phyloP scores from a whole-genome alignment of 805 yeast genomes.

The Vanderwaltozyma tropicalis region DNA sequence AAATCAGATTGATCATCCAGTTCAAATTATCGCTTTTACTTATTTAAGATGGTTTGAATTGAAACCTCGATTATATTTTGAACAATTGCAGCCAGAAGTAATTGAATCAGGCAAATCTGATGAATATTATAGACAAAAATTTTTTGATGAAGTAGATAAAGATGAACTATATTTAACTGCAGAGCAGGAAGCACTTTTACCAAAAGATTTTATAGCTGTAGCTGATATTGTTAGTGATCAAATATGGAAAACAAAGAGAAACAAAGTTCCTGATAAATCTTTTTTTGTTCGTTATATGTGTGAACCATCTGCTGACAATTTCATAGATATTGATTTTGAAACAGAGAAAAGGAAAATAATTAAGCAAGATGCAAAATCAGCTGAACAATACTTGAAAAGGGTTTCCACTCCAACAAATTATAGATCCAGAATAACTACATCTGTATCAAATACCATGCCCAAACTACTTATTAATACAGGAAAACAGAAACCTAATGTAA shows the following conservation, averaged over 20 bases:
- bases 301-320: constrained; percentile 25
- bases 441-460: too few species aligned
- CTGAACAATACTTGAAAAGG: constrained; percentile 21
- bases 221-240: constrained; percentile 34
- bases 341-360: constrained; percentile 13
- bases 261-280: constrained; percentile 25
- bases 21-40: constrained; percentile 39
- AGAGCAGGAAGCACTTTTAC: constrained; percentile 31
- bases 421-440: too few species aligned
- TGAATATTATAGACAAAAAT: constrained; percentile 6
- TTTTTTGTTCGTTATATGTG: constrained; percentile 28
- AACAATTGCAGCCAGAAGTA: constrained; percentile 8
- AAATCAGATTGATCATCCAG: constrained; percentile 35
- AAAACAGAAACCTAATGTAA: too few species aligned
- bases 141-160: constrained; percentile 11
- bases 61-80: constrained; percentile 17
- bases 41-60: constrained; percentile 34
- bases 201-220: constrained; percentile 33
- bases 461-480: too few species aligned
- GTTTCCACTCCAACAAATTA: constrained; percentile 9
- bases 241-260: constrained; percentile 15
- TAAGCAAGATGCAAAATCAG: constrained; percentile 16
- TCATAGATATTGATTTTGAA: constrained; percentile 15
- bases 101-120: constrained; percentile 8
- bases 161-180: constrained; percentile 49